Evolutionary conservation across 176 grass and related monocot species (phyloP).

Genomic region (Carex myosuroides): DNA sequence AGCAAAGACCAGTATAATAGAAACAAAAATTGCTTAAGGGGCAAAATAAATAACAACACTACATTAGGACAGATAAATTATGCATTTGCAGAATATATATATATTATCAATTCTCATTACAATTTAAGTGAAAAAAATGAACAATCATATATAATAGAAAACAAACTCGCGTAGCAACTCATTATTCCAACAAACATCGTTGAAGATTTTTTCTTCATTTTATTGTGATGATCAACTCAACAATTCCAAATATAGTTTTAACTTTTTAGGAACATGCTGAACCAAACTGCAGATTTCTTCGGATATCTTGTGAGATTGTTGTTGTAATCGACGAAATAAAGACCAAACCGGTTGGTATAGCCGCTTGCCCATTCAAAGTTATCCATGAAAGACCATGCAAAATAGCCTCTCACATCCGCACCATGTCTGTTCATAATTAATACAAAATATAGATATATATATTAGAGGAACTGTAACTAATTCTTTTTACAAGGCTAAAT

Average conservation of each 20-base stretch:
- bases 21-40: too few species aligned
- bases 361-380: slow-evolving; percentile 62
- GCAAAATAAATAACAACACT: too few species aligned
- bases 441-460: background rate
- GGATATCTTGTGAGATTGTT: background rate
- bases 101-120: too few species aligned
- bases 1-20: too few species aligned
- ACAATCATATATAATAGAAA: too few species aligned
- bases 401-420: slow-evolving; percentile 45
- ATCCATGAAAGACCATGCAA: slow-evolving; percentile 62
- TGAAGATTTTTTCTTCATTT: background rate
- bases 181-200: too few species aligned
- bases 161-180: too few species aligned
- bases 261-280: background rate
- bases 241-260: background rate
- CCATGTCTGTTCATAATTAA: slow-evolving; percentile 23
- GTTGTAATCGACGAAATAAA: slow-evolving; percentile 29
- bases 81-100: too few species aligned
- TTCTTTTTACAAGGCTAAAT: background rate
- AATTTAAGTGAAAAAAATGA: too few species aligned
- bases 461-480: background rate
- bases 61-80: too few species aligned
- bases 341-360: slow-evolving; percentile 36
- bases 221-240: background rate
- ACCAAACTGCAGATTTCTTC: background rate